phyloP scores from a whole-genome alignment of 2,329 filamentous ascomycete genomes.

The Ilyonectria mors-panacis region DNA sequence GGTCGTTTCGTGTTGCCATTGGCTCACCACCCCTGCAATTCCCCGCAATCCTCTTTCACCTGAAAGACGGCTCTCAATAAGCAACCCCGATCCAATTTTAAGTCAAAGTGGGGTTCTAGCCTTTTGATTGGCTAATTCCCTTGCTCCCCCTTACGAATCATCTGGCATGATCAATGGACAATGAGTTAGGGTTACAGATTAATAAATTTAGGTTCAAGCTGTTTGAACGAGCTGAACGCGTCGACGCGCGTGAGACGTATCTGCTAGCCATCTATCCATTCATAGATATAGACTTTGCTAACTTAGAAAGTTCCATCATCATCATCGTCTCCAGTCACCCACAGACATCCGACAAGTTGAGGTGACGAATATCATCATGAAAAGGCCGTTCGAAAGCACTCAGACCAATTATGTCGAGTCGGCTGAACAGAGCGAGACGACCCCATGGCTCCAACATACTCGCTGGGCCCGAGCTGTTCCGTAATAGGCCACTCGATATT shows the following conservation, averaged over 20 bases:
- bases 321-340: too few species aligned
- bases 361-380: not conserved
- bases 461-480: conserved; percentile 1
- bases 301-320: too few species aligned
- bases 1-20: too few species aligned
- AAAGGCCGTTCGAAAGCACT: conserved; percentile 1
- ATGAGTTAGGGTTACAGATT: too few species aligned
- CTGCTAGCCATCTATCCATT: too few species aligned
- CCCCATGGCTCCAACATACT: not conserved
- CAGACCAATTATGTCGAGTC: not conserved
- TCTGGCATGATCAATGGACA: too few species aligned
- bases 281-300: too few species aligned
- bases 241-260: too few species aligned
- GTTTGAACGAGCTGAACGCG: too few species aligned
- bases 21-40: too few species aligned
- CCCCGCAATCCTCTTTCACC: conserved; percentile 1
- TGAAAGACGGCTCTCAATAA: conserved; percentile 1
- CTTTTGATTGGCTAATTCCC: not conserved
- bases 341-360: not conserved
- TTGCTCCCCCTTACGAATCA: too few species aligned
- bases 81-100: not conserved
- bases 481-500: conserved; percentile 2
- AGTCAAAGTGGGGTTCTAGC: not conserved
- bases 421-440: conserved; percentile 2
- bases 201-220: too few species aligned